Evolutionary conservation across 148 eudicot genomes (phyloP), one percentile per base, ranked within the genome.

Genomic region (Heliamphora exappendiculata): DNA sequence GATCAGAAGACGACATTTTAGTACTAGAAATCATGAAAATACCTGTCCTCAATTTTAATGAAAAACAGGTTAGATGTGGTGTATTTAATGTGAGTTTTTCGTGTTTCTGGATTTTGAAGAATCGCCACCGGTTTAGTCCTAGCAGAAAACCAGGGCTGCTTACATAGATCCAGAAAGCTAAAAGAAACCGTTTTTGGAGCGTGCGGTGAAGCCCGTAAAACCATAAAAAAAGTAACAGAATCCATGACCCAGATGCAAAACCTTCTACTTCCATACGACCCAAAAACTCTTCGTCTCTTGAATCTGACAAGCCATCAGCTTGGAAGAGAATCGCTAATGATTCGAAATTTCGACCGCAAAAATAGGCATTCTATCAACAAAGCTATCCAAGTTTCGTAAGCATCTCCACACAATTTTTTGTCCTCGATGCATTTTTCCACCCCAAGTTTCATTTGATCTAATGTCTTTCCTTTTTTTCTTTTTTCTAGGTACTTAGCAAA

Each of bases 191-290:
- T 86, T 1, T 63, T 86, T 55, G 88, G 87, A 70, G 90, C 89
- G 63, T 91, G 87, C 26, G 66, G 47, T n/a, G 84, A 82, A 55
- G 84, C 94, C 34, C 80, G 82, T 19, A 77, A 64, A 80, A 75
- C 81, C 58, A 88, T 90, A 33, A 81, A 75, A 70, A 84, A 65
- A 66, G 89, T 90, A 6, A 86, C 74, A 41, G 82, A 70, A 69
- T 69, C 75, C 10, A 83, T 92, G 82, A 57, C 55, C 31, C 50
- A 78, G 12, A 92, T 92, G 72, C 84, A 82, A 63, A 51, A 34
- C 22, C 78, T 79, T 70, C 67, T 92, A 42, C 73, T 81, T 68
- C 91, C 90, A 5, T 92, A 92, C 49, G 91, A 92, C 81, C 74
- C 81, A 17, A 47, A 69, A 22, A 85, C 87, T 34, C 73, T 82